Percentiles rank a stretch among this genome's conserved stretches.
These are phyloP conservation scores for Hirschfeldia incana DNA, from an alignment of 345 rosid genomes.

Conservation along the genomic window DNA sequence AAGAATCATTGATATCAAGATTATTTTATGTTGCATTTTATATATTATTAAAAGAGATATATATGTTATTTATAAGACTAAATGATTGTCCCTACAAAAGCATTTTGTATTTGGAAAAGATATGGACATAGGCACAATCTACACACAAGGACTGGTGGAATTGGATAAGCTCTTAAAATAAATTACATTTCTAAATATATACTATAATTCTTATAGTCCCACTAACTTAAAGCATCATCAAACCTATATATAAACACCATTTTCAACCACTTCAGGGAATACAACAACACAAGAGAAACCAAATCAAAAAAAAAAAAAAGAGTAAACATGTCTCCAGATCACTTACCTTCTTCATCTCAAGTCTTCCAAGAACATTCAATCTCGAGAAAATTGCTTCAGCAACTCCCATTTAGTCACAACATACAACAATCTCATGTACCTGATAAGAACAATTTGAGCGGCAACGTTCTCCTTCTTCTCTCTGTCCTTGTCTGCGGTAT, in stretches of 20 bases:
- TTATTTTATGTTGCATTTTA: background rate
- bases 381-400: constrained; percentile 45
- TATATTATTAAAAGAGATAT: background rate
- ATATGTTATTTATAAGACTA: constrained; percentile 4
- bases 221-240: constrained; percentile 25
- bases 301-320: background rate
- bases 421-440: constrained; percentile 22
- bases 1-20: background rate
- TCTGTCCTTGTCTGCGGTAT: constrained; percentile 54
- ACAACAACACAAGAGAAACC: constrained; percentile 10
- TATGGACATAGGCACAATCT: constrained; percentile 30
- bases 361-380: constrained; percentile 31
- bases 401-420: constrained; percentile 33
- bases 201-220: constrained; percentile 11
- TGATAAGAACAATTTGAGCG: constrained; percentile 40
- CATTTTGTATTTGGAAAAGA: constrained; percentile 26
- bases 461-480: constrained; percentile 48
- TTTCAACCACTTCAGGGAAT: constrained; percentile 27
- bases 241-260: constrained; percentile 29
- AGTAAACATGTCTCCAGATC: constrained; percentile 27
- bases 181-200: constrained; percentile 6
- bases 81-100: constrained; percentile 35
- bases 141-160: constrained; percentile 23
- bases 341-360: constrained; percentile 33
- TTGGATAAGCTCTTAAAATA: constrained; percentile 39